Conservation (phyloP, 495 filamentous ascomycete species). For the Clavariopsis aquatica region DNA sequence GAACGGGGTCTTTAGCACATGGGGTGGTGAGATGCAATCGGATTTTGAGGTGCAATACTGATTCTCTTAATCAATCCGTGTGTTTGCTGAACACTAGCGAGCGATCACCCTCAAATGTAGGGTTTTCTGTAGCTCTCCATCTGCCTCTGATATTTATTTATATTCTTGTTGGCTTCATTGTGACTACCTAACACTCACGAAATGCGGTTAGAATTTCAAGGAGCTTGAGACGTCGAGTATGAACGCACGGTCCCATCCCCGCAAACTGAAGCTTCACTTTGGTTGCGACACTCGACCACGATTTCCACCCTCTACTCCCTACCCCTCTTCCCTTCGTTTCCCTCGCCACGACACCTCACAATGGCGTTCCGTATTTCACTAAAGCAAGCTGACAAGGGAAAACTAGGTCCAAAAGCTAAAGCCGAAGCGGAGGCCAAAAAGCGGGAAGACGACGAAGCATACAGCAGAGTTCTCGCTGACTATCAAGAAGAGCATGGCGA, state of each 20-base stretch:
- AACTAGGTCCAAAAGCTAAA: not conserved
- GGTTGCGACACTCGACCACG: too few relatives aligned
- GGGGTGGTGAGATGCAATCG: too few relatives aligned
- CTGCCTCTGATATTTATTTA: too few relatives aligned
- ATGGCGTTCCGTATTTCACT: constrained; percentile 12
- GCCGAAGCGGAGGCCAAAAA: constrained; percentile 11
- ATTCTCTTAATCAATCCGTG: too few relatives aligned
- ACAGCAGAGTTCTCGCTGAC: constrained; percentile 1
- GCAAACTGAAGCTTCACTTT: not conserved
- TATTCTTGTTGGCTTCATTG: too few relatives aligned
- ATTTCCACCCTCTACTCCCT: too few relatives aligned
- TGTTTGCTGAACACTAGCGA: too few relatives aligned
- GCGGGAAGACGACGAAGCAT: constrained; percentile 2
- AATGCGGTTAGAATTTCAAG: not conserved
- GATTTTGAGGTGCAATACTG: too few relatives aligned
- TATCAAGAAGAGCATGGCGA: constrained; percentile 12
- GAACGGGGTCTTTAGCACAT: too few relatives aligned
- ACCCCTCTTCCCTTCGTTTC: too few relatives aligned
- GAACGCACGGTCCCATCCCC: not conserved
- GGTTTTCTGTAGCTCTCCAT: too few relatives aligned
- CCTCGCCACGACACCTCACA: not conserved
- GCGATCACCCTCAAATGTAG: too few relatives aligned
- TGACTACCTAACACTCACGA: not conserved
- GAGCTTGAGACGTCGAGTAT: not conserved
- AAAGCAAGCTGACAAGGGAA: not conserved